phyloP scores from a whole-genome alignment of 169 alveolate genomes.

The Babesia sp. region DNA sequence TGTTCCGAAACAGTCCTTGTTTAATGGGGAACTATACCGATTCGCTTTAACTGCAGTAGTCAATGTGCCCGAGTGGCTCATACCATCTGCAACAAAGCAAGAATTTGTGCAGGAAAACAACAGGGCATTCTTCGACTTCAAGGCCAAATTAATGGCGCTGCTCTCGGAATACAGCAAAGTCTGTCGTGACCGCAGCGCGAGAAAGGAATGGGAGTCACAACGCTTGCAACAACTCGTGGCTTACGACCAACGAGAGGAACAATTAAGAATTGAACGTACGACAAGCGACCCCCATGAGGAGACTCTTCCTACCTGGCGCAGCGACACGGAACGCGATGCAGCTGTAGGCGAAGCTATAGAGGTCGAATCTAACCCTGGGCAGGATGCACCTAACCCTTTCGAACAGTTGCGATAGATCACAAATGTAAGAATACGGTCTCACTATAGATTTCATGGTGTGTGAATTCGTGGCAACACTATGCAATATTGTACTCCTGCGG shows the following conservation, averaged over 20 bases:
- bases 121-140: constrained; percentile 80
- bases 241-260: constrained; percentile 52
- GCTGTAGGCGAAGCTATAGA: constrained; percentile 12
- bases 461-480: no score
- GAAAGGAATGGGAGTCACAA: constrained; percentile 75
- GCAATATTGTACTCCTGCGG: no score
- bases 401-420: constrained; percentile 8
- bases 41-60: constrained; percentile 83
- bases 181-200: constrained; percentile 63
- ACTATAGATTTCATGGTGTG: neutral
- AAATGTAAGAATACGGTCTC: neutral
- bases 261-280: constrained; percentile 14
- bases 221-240: constrained; percentile 36
- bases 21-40: constrained; percentile 72
- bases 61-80: constrained; percentile 88
- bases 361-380: neutral
- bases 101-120: constrained; percentile 87
- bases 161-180: constrained; percentile 73
- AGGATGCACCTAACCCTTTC: neutral
- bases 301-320: constrained; percentile 51
- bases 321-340: neutral
- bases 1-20: constrained; percentile 63
- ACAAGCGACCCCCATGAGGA: constrained; percentile 48
- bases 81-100: constrained; percentile 86
- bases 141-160: constrained; percentile 68